Conservation (phyloP, 2,329 filamentous ascomycete species). For the Rutstroemia sp. region DNA sequence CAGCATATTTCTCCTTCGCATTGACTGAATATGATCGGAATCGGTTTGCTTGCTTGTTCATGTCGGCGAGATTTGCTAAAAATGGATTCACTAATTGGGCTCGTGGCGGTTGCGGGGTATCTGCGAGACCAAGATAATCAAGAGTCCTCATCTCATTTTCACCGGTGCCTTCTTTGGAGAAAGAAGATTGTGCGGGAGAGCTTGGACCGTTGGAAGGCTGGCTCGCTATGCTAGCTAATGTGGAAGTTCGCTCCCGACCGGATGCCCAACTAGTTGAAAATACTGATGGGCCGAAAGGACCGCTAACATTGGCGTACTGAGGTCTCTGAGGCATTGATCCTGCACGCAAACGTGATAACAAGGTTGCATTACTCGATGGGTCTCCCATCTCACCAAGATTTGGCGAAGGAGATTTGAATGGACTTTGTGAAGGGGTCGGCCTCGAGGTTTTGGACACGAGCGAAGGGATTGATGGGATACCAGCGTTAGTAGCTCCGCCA, state of each 20-base stretch:
- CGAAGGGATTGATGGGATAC: slow-evolving; percentile 37
- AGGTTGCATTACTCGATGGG: slow-evolving; percentile 55
- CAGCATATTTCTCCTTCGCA: slow-evolving; percentile 93
- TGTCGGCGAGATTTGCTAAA: slow-evolving; percentile 54
- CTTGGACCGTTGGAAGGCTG: slow-evolving; percentile 84
- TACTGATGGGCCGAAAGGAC: slow-evolving; percentile 80
- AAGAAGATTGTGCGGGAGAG: slow-evolving; percentile 79
- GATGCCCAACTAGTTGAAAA: slow-evolving; percentile 79
- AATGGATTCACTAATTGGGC: slow-evolving; percentile 69
- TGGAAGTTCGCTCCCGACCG: slow-evolving; percentile 76
- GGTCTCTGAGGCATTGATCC: slow-evolving; percentile 90
- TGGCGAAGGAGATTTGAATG: slow-evolving; percentile 65
- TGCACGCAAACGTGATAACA: slow-evolving; percentile 79
- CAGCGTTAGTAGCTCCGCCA: slow-evolving; percentile 53
- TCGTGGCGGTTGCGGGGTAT: slow-evolving; percentile 77
- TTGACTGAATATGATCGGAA: slow-evolving; percentile 98
- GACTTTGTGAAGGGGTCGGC: slow-evolving; percentile 78
- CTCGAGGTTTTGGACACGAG: slow-evolving; percentile 71
- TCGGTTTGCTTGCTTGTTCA: slow-evolving; percentile 64
- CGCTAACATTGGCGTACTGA: slow-evolving; percentile 51
- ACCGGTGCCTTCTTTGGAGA: slow-evolving; percentile 74
- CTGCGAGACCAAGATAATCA: slow-evolving; percentile 90
- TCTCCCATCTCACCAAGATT: slow-evolving; percentile 41
- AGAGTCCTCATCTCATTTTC: slow-evolving; percentile 89
- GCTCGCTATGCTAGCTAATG: slow-evolving; percentile 74